Evolutionary conservation across 805 yeast genomes (phyloP).

Genomic region (Hanseniaspora jakobsenii): DNA sequence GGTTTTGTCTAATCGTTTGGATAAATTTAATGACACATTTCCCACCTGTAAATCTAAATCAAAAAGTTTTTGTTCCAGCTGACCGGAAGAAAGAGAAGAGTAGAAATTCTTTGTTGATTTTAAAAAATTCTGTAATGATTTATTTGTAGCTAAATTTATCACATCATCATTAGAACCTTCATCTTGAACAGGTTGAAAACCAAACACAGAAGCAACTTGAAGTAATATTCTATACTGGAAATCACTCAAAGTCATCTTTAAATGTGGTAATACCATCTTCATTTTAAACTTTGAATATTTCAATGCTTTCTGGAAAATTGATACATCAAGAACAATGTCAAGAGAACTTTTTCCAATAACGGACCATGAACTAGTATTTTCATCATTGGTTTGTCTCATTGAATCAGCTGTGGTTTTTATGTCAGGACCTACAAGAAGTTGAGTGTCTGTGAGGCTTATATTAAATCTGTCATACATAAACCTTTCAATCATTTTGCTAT

Average conservation of each 20-base stretch:
- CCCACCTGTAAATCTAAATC: conserved; percentile 66
- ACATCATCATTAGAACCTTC: conserved; percentile 17
- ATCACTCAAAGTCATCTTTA: conserved; percentile 67
- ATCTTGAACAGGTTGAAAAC: conserved; percentile 41
- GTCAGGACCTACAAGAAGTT: conserved; percentile 72
- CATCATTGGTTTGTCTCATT: conserved; percentile 37
- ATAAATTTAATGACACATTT: conserved; percentile 46
- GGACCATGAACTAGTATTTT: conserved; percentile 31
- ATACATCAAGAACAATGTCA: conserved; percentile 62
- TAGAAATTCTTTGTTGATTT: conserved; percentile 20
- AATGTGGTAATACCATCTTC: conserved; percentile 63
- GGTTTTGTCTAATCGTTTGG: conserved; percentile 52
- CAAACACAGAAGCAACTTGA: conserved; percentile 49
- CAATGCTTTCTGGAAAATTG: conserved; percentile 71
- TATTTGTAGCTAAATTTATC: conserved; percentile 12
- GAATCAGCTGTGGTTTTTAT: conserved; percentile 68
- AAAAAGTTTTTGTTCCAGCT: conserved; percentile 46
- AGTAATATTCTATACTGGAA: conserved; percentile 80
- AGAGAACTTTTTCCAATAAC: conserved; percentile 68
- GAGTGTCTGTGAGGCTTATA: conserved; percentile 70
- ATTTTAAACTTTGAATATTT: conserved; percentile 61
- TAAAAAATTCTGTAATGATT: conserved; percentile 21
- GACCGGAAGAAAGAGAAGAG: conserved; percentile 35
- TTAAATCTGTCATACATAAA: conserved; percentile 85
- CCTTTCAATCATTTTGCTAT: conserved; percentile 40